Conservation (phyloP, 2,329 filamentous ascomycete genomes). For the Elsinoe batatas region DNA sequence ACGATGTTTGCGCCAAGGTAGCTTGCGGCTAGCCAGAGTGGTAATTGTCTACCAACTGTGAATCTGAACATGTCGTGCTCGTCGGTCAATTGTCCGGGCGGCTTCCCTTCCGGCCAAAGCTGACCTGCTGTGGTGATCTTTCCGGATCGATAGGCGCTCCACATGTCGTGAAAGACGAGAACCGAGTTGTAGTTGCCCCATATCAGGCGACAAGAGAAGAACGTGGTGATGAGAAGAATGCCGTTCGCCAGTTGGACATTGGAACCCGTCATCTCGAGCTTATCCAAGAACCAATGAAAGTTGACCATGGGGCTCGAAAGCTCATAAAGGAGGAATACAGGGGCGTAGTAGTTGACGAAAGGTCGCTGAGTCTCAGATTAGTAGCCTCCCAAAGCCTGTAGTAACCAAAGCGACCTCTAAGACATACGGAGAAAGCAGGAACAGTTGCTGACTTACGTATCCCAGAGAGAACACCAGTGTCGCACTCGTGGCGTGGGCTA, state of each 20-base stretch:
- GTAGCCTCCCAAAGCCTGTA: no score
- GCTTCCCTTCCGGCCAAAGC: constrained; percentile 12
- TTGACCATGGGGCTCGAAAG: constrained; percentile 78
- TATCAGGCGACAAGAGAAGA: constrained; percentile 66
- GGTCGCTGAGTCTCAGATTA: no score
- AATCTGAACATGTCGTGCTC: constrained; percentile 40
- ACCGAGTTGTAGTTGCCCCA: constrained; percentile 63
- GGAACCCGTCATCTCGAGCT: constrained; percentile 69
- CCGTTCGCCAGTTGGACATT: constrained; percentile 68
- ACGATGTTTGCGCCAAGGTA: constrained; percentile 63
- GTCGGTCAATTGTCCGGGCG: neutral
- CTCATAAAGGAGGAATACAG: constrained; percentile 78
- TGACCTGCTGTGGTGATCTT: constrained; percentile 14
- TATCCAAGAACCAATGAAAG: constrained; percentile 88
- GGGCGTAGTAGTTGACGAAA: constrained; percentile 74
- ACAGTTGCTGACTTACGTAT: no score
- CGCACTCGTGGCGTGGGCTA: constrained; percentile 70
- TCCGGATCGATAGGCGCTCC: constrained; percentile 31
- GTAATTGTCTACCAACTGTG: constrained; percentile 40
- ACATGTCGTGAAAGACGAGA: constrained; percentile 62
- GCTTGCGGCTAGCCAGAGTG: constrained; percentile 56
- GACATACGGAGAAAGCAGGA: no score
- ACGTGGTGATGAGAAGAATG: constrained; percentile 58
- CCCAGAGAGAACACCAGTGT: constrained; percentile 66
- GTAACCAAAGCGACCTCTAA: no score